A percentile compares a stretch with the other conserved stretches of the same genome.
Evolutionary conservation across 805 yeast genomes (phyloP).

Genomic region (Candida coquimbonensis): DNA sequence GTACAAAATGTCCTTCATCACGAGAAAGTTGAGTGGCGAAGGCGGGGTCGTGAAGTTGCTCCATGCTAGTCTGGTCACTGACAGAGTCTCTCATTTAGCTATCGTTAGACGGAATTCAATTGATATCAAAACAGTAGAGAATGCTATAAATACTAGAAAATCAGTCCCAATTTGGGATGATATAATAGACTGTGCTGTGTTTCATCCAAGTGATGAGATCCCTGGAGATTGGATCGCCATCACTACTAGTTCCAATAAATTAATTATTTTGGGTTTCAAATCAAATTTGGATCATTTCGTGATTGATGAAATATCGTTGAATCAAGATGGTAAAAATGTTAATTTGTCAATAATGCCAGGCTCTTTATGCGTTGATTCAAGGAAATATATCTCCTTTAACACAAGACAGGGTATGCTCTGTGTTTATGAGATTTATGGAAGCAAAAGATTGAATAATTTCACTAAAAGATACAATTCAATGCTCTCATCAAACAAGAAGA

Average conservation of each 20-base stretch:
- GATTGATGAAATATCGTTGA: conserved; percentile 9
- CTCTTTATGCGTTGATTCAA: conserved; percentile 11
- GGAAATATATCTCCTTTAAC: conserved; percentile 8
- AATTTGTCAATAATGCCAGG: conserved; percentile 8
- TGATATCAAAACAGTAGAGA: conserved; percentile 7
- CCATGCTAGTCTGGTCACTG: conserved; percentile 1
- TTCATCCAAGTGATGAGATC: conserved; percentile 6
- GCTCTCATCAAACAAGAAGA: neutral
- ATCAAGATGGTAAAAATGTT: conserved; percentile 2
- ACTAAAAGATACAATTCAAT: conserved; percentile 7
- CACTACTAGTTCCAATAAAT: conserved; percentile 10
- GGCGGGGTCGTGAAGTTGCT: conserved; percentile 1
- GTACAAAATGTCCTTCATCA: conserved; percentile 1
- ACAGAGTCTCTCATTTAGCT: conserved; percentile 8
- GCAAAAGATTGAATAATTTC: conserved; percentile 11
- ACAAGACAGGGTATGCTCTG: conserved; percentile 15
- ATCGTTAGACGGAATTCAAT: conserved; percentile 12
- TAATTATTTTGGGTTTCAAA: conserved; percentile 14
- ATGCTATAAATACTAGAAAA: conserved; percentile 1
- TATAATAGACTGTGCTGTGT: conserved; percentile 10
- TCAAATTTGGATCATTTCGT: conserved; percentile 5
- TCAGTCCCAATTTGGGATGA: conserved; percentile 10
- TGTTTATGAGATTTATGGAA: conserved; percentile 8
- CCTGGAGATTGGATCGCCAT: conserved; percentile 12
- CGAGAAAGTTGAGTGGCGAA: conserved; percentile 3